phyloP scores from a whole-genome alignment of 179 eudicot genomes.

The Dionaea muscipula region DNA sequence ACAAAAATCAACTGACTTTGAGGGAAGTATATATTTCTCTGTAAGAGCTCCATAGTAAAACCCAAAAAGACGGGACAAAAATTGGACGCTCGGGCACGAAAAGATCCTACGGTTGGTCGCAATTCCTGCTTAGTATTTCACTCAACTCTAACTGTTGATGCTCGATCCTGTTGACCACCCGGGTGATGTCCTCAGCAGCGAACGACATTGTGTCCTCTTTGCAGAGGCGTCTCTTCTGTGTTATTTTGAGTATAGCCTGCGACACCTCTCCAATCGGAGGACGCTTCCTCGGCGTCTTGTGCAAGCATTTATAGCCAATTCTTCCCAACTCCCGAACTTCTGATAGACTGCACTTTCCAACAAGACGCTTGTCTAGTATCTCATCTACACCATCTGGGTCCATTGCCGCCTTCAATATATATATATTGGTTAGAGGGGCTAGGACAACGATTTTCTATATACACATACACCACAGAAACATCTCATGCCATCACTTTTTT shows the following conservation, averaged over 20 bases:
- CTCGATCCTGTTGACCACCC: conserved; percentile 48
- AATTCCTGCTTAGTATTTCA: conserved; percentile 42
- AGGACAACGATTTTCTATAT: no score
- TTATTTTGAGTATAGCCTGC: conserved; percentile 53
- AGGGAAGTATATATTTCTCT: no score
- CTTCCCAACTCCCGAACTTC: conserved; percentile 61
- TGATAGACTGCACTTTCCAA: conserved; percentile 41
- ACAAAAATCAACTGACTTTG: no score
- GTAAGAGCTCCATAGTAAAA: no score
- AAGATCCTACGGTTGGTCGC: not conserved
- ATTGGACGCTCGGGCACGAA: not conserved
- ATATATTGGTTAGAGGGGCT: not conserved
- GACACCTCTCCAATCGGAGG: conserved; percentile 69
- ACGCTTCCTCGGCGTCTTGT: conserved; percentile 61
- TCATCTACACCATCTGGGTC: conserved; percentile 87
- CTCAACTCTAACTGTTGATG: conserved; percentile 55
- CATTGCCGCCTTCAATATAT: conserved; percentile 51
- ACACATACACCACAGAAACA: no score
- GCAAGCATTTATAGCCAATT: conserved; percentile 68
- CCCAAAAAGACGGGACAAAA: not conserved
- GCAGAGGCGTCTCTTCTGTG: conserved; percentile 42
- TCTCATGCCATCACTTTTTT: no score
- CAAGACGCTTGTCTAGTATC: conserved; percentile 59
- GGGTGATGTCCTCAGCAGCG: conserved; percentile 36
- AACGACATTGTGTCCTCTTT: conserved; percentile 60